A percentile compares a stretch with the other conserved stretches of the same genome.
These are phyloP conservation scores for Aspergillus transmontanensis DNA, from an alignment of 2,329 filamentous ascomycete genomes.

Conservation along the genomic window DNA sequence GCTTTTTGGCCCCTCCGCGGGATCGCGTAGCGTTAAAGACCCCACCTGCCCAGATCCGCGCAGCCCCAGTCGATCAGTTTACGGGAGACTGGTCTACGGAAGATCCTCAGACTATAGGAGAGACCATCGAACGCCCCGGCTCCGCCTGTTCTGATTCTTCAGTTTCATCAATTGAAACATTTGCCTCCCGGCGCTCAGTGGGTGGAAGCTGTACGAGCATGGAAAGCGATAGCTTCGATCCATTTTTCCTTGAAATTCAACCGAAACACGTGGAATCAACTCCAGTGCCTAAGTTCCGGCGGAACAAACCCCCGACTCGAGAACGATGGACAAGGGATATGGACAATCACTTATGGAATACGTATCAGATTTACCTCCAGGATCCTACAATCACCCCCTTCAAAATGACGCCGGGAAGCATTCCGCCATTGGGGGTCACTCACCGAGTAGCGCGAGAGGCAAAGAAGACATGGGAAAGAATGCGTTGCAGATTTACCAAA, in stretches of 20 bases:
- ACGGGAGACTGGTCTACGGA: conserved; percentile 35
- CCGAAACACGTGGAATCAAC: conserved; percentile 44
- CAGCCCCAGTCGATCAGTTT: conserved; percentile 35
- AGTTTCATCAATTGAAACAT: conserved; percentile 60
- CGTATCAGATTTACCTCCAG: conserved; percentile 66
- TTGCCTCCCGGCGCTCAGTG: conserved; percentile 58
- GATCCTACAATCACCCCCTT: conserved; percentile 68
- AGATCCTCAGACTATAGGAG: conserved; percentile 37
- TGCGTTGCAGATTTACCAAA: conserved; percentile 36
- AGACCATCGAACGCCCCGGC: conserved; percentile 55
- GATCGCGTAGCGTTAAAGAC: conserved; percentile 44
- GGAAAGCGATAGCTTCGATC: conserved; percentile 60
- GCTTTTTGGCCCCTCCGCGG: conserved; percentile 43
- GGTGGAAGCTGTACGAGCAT: conserved; percentile 64
- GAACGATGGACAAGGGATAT: conserved; percentile 61
- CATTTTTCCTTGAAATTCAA: conserved; percentile 51
- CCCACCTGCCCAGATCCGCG: conserved; percentile 49
- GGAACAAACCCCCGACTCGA: conserved; percentile 27
- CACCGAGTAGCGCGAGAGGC: conserved; percentile 64
- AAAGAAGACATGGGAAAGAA: conserved; percentile 60
- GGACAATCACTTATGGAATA: conserved; percentile 68
- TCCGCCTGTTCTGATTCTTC: conserved; percentile 66
- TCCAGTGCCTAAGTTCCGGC: conserved; percentile 33
- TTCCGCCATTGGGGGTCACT: conserved; percentile 66
- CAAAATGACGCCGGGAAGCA: conserved; percentile 66